Evolutionary conservation across 345 rosid species (phyloP).

Genomic region (Acer saccharum): DNA sequence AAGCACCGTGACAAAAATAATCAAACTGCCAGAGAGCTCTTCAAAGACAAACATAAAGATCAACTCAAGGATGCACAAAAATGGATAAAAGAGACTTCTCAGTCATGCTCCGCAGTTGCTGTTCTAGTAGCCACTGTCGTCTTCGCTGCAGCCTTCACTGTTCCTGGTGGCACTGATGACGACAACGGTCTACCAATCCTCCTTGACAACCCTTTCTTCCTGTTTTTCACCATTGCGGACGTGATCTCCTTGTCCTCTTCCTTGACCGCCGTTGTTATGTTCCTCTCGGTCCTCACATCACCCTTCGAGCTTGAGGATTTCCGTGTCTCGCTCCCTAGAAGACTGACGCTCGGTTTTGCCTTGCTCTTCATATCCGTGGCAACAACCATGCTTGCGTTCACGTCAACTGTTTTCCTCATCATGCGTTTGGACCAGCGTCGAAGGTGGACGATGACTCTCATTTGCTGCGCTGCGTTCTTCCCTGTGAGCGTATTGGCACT

Average conservation of each 20-base stretch:
- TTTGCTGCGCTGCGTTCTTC: neutral
- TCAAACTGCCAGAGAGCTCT: neutral
- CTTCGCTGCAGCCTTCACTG: neutral
- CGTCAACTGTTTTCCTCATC: conserved; percentile 28
- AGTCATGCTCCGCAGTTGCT: conserved; percentile 32
- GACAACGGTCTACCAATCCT: conserved; percentile 23
- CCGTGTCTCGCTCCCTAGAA: conserved; percentile 14
- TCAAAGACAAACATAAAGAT: neutral
- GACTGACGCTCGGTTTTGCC: conserved; percentile 22
- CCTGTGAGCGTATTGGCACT: neutral
- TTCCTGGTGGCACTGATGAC: neutral
- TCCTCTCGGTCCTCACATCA: conserved; percentile 31
- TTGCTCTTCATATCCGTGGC: conserved; percentile 28
- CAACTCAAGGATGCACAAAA: neutral
- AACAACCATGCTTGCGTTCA: conserved; percentile 27
- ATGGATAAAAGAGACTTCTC: conserved; percentile 15
- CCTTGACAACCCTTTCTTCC: conserved; percentile 14
- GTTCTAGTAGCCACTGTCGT: conserved; percentile 2
- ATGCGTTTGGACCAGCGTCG: conserved; percentile 9
- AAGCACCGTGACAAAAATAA: neutral
- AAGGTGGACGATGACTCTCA: neutral
- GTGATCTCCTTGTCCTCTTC: conserved; percentile 25
- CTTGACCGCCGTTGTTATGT: conserved; percentile 30
- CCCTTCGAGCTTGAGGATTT: conserved; percentile 19
- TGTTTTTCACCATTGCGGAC: conserved; percentile 26